Evolutionary conservation across 352 stramenopile genomes (phyloP).

Genomic region (Phytophthora aleatoria): DNA sequence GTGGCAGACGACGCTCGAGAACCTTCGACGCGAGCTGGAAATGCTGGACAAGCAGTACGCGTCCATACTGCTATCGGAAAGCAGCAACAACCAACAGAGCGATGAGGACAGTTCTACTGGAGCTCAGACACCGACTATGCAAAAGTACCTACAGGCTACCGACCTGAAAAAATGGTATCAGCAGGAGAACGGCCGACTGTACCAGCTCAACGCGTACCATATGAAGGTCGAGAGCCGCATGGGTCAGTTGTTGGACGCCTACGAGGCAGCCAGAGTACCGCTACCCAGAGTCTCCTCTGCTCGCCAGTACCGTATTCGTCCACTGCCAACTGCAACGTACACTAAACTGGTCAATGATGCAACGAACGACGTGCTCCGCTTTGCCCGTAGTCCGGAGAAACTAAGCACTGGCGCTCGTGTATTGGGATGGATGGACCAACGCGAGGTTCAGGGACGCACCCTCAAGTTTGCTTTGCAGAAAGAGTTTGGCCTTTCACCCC

Average conservation of each 20-base stretch:
- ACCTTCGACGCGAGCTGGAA: constrained; percentile 51
- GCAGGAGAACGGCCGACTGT: constrained; percentile 62
- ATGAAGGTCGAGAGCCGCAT: constrained; percentile 61
- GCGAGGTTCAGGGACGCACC: constrained; percentile 44
- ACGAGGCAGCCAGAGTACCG: constrained; percentile 37
- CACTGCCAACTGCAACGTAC: constrained; percentile 43
- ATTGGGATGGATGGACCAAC: constrained; percentile 71
- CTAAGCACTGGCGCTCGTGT: constrained; percentile 51
- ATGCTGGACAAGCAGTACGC: constrained; percentile 53
- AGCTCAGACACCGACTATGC: constrained; percentile 31
- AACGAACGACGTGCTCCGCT: constrained; percentile 57
- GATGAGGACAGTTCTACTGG: neutral
- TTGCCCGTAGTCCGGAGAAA: constrained; percentile 48
- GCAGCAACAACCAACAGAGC: neutral
- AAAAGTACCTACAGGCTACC: constrained; percentile 51
- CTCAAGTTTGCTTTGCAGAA: constrained; percentile 76
- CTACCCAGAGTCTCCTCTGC: constrained; percentile 3
- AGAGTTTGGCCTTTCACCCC: constrained; percentile 44
- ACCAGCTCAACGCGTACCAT: constrained; percentile 48
- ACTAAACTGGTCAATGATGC: constrained; percentile 47
- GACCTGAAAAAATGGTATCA: constrained; percentile 53
- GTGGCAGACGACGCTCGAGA: constrained; percentile 52
- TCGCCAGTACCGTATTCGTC: constrained; percentile 42
- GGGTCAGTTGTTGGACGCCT: constrained; percentile 56
- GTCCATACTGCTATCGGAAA: constrained; percentile 30